Evolutionary conservation across 495 filamentous ascomycete species (phyloP), one percentile per base, ranked within the genome.

Genomic region (Venustampulla echinocandica): DNA sequence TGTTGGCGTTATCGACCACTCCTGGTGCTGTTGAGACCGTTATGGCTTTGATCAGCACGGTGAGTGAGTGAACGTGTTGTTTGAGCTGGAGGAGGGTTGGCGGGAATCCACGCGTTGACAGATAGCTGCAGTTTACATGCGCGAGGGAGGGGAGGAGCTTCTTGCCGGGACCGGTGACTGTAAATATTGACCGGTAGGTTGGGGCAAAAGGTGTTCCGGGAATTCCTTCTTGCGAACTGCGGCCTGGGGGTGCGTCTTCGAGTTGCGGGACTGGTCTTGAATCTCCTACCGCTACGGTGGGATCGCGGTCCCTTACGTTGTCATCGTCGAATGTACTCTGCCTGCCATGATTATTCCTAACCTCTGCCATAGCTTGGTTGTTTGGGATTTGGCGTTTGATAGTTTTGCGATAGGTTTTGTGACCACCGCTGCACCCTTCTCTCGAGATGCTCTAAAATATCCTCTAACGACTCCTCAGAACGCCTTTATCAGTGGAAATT

Each of bases 21-120:
- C 27, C 51, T 21, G 44, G 24, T 3, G 4, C 10, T 1, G 40
- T 49, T 7, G 25, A 46, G 22, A 72, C 63, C 6, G 55, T 64
- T 27, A 76, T 48, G 11, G 60, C 45, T 10, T 64, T 67, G 52
- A 78, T 76, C 14, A 78, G 61, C 4, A 66, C 56, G 40, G 63
- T 62, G 13, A 78, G 61, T 6, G 69, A 67, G 40, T 78, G 74
- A 9, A 68, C 73, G 44, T 77, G 73, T 53, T 75, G 70, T 56
- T 78, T 78, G 15, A 78, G 58, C 9, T 69, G 64, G 1, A 69
- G 57, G 22, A 78, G 57, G 13, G 71, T 75, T 4, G 73, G 74
- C 9, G 70, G 50, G 0, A 43, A 14, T 13, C 64, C 65, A 7
- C 56, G 54, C 0, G 68, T 74, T 1, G 74, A 74, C 7, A 76